Percentiles rank a stretch among this genome's conserved stretches.
phyloP scores from a whole-genome alignment of 352 stramenopile genomes.

The Blastocystis sp. region DNA sequence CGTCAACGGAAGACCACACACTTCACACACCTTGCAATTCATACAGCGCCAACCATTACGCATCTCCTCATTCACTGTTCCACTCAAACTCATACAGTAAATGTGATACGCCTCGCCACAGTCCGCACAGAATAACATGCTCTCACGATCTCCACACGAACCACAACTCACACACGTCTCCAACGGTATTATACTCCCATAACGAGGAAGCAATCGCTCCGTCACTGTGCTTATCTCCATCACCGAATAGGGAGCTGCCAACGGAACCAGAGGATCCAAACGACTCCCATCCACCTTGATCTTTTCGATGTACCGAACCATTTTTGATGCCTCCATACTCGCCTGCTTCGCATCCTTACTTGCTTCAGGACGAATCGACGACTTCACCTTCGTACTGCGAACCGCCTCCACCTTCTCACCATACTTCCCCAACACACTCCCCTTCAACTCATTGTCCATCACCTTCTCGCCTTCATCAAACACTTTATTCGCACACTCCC shows the following conservation, averaged over 20 bases:
- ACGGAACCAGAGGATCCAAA: background rate
- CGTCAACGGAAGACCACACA: background rate
- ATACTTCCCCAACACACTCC: background rate
- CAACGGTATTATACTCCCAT: background rate
- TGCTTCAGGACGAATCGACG: background rate
- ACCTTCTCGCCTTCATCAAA: background rate
- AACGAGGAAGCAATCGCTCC: background rate
- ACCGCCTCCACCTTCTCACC: background rate
- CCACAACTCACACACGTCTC: conserved; percentile 25
- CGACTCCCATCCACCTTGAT: background rate
- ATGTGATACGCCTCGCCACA: conserved; percentile 21
- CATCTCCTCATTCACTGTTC: background rate
- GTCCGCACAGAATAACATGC: conserved; percentile 18
- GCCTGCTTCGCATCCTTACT: conserved; percentile 3
- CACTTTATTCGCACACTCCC: background rate
- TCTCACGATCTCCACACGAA: background rate
- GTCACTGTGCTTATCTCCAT: background rate
- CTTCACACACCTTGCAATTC: conserved; percentile 26
- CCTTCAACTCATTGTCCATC: background rate
- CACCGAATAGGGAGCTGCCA: background rate
- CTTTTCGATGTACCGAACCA: conserved; percentile 1
- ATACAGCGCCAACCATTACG: background rate
- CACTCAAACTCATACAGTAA: background rate
- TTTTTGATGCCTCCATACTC: background rate
- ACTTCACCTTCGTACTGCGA: background rate